phyloP scores from a whole-genome alignment of 495 filamentous ascomycete species.

The Aspergillus cristatus region DNA sequence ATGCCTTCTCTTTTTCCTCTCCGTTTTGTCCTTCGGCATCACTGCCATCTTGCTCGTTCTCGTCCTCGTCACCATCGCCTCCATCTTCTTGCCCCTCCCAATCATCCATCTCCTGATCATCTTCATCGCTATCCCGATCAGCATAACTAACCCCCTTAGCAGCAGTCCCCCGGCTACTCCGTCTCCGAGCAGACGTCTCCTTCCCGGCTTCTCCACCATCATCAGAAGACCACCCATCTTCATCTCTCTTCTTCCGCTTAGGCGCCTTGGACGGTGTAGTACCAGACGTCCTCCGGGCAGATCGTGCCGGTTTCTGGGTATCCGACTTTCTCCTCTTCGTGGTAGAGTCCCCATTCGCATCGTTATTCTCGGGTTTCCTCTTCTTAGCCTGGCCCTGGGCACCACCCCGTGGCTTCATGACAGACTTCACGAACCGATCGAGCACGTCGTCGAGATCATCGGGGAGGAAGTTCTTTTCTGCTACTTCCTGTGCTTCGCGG shows the following conservation, averaged over 20 bases:
- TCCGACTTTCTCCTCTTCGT: conserved; percentile 39
- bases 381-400: conserved; percentile 29
- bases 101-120: conserved; percentile 46
- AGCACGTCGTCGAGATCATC: conserved; percentile 72
- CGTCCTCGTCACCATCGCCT: conserved; percentile 11
- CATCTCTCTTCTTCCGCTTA: conserved; percentile 34
- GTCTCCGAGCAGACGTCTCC: conserved; percentile 24
- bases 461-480: conserved; percentile 72
- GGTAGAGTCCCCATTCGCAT: conserved; percentile 19
- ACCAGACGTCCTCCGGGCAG: conserved; percentile 32
- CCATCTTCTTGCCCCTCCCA: conserved; percentile 24
- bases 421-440: conserved; percentile 51
- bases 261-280: conserved; percentile 29
- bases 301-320: conserved; percentile 22
- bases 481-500: conserved; percentile 70
- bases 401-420: conserved; percentile 31
- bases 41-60: conserved; percentile 12
- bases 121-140: conserved; percentile 48
- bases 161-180: conserved; percentile 28
- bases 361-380: conserved; percentile 36
- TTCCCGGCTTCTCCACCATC: conserved; percentile 11
- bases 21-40: conserved; percentile 17
- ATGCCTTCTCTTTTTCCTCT: conserved; percentile 3
- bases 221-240: conserved; percentile 37
- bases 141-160: conserved; percentile 40